Conservation (phyloP, 805 yeast genomes). For the Candida tibetensis region DNA sequence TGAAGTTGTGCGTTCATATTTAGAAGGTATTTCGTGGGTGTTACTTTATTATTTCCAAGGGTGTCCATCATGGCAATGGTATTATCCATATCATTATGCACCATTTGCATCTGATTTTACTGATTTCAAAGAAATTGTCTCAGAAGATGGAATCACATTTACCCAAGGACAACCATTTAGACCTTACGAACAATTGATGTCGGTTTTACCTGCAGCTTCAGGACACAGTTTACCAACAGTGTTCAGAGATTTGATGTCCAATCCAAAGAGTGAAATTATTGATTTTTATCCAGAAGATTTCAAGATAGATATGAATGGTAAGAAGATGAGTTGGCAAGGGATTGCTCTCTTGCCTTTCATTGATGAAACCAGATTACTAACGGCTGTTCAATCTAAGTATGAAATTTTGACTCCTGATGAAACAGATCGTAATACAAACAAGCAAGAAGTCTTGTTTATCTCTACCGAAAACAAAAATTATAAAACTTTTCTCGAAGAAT, state of each 20-base stretch:
- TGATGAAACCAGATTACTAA: slow-evolving; percentile 71
- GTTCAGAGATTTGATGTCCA: slow-evolving; percentile 78
- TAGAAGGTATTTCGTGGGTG: slow-evolving; percentile 98
- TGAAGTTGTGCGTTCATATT: slow-evolving; percentile 65
- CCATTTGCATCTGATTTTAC: slow-evolving; percentile 92
- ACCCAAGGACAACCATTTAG: slow-evolving; percentile 72
- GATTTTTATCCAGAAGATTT: slow-evolving; percentile 91
- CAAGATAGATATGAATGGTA: slow-evolving; percentile 92
- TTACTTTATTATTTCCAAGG: slow-evolving; percentile 92
- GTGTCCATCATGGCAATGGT: slow-evolving; percentile 99
- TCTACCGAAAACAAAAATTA: slow-evolving; percentile 60
- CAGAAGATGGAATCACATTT: slow-evolving; percentile 52
- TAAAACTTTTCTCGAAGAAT: slow-evolving; percentile 28
- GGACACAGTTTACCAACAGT: slow-evolving; percentile 81
- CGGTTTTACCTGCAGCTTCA: slow-evolving; percentile 92
- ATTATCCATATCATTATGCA: slow-evolving; percentile 94
- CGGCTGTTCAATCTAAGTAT: slow-evolving; percentile 66
- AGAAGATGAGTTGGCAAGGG: slow-evolving; percentile 94
- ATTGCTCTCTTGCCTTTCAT: slow-evolving; percentile 87
- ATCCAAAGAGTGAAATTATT: slow-evolving; percentile 74
- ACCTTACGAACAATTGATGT: slow-evolving; percentile 93
- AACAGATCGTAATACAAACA: slow-evolving; percentile 62
- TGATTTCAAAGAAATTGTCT: slow-evolving; percentile 46
- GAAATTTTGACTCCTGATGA: slow-evolving; percentile 65
- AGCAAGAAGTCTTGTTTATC: slow-evolving; percentile 65